Percentiles rank a stretch among this genome's conserved stretches.
phyloP scores from a whole-genome alignment of 331 rosid species.

The Malus hybrid region DNA sequence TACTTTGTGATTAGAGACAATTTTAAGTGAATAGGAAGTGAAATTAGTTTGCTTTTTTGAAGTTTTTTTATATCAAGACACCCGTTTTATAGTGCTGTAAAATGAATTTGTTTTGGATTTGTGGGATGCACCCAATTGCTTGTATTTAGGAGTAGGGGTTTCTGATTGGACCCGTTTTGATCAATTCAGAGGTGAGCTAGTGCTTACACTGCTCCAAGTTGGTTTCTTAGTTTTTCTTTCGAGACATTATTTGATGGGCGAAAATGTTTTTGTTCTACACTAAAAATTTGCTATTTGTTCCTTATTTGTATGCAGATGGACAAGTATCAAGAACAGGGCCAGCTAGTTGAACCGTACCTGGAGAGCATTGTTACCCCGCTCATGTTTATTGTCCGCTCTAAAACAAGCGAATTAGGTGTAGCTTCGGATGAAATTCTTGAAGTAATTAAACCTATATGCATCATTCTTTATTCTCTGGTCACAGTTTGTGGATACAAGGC shows the following conservation, averaged over 20 bases:
- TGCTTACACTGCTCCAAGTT: neutral
- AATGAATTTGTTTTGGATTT: neutral
- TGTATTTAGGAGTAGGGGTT: neutral
- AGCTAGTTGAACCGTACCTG: slow-evolving; percentile 80
- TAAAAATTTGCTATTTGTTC: neutral
- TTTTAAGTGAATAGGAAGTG: neutral
- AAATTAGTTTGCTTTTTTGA: neutral
- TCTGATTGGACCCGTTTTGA: neutral
- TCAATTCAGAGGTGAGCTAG: neutral
- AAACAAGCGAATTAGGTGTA: slow-evolving; percentile 57
- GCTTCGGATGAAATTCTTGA: slow-evolving; percentile 53
- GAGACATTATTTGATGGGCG: neutral
- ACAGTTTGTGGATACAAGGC: slow-evolving; percentile 89
- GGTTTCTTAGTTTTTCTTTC: neutral
- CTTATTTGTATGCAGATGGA: slow-evolving; percentile 59
- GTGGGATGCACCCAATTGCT: neutral
- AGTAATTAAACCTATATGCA: slow-evolving; percentile 78
- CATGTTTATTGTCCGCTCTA: slow-evolving; percentile 65
- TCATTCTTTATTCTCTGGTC: slow-evolving; percentile 62
- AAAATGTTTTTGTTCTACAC: neutral
- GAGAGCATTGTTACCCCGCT: slow-evolving; percentile 82
- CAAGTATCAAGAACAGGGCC: slow-evolving; percentile 97
- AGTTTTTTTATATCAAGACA: neutral
- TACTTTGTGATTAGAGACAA: neutral
- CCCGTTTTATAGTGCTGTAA: neutral